Conservation (phyloP, 371 early-diverging fungal genomes). For the Rhizomucor pusillus region DNA sequence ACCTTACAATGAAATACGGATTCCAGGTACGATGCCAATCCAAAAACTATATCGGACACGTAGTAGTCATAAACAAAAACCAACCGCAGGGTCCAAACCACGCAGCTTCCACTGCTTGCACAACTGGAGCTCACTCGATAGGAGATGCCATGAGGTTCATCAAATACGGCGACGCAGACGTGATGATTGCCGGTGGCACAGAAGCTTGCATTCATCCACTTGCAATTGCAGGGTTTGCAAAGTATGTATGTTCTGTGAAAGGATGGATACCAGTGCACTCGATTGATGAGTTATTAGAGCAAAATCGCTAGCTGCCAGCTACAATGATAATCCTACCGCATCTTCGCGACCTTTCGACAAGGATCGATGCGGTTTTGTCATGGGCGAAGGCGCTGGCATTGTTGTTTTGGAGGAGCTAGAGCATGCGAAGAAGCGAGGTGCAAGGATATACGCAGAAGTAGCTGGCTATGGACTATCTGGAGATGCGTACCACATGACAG, state of each 20-base stretch:
- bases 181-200: constrained; percentile 95
- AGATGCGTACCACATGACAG: constrained; percentile 94
- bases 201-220: constrained; percentile 87
- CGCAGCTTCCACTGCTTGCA: constrained; percentile 90
- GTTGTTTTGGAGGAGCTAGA: constrained; percentile 91
- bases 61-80: not conserved
- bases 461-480: constrained; percentile 90
- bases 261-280: not conserved
- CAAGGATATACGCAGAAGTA: constrained; percentile 88
- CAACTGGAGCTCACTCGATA: constrained; percentile 93
- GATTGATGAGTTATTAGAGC: constrained; percentile 45
- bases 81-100: constrained; percentile 83
- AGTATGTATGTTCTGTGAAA: constrained; percentile 28
- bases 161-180: constrained; percentile 89
- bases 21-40: constrained; percentile 51
- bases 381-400: constrained; percentile 92
- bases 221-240: constrained; percentile 87
- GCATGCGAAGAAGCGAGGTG: constrained; percentile 85
- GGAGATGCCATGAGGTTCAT: constrained; percentile 95
- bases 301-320: constrained; percentile 77
- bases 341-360: constrained; percentile 91
- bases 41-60: not conserved
- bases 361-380: constrained; percentile 89
- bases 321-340: constrained; percentile 71
- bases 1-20: constrained; percentile 86